A percentile compares a stretch with the other conserved stretches of the same genome.
These are phyloP conservation scores for Batrachochytrium dendrobatidis DNA, from an alignment of 371 early-diverging fungal species.

Conservation along the genomic window DNA sequence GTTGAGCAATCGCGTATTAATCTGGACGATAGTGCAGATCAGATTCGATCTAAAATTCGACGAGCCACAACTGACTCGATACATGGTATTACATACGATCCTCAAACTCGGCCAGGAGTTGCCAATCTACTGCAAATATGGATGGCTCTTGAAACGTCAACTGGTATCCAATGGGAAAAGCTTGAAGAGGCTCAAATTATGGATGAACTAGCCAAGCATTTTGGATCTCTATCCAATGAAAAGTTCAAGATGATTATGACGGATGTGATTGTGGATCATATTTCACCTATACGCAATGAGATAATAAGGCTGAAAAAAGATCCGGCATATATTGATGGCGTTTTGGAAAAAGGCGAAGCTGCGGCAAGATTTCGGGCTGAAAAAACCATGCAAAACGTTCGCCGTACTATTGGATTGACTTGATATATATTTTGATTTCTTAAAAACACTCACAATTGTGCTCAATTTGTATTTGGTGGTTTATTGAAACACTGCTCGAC, in stretches of 20 bases:
- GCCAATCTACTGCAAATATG: slow-evolving; percentile 74
- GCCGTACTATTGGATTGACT: slow-evolving; percentile 21
- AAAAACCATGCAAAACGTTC: slow-evolving; percentile 24
- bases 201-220: slow-evolving; percentile 22
- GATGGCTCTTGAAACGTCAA: slow-evolving; percentile 2
- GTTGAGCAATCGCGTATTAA: slow-evolving; percentile 66
- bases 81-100: slow-evolving; percentile 65
- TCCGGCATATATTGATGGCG: slow-evolving; percentile 49
- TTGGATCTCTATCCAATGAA: slow-evolving; percentile 35
- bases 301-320: slow-evolving; percentile 52
- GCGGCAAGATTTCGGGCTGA: slow-evolving; percentile 19
- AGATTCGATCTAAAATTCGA: slow-evolving; percentile 61
- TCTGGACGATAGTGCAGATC: slow-evolving; percentile 60
- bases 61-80: slow-evolving; percentile 69
- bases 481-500: too few relatives aligned
- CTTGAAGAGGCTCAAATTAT: slow-evolving; percentile 36
- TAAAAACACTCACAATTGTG: too few relatives aligned
- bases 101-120: slow-evolving; percentile 68
- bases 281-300: slow-evolving; percentile 64
- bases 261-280: slow-evolving; percentile 51
- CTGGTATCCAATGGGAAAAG: slow-evolving; percentile 10
- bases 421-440: too few relatives aligned
- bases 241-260: slow-evolving; percentile 66
- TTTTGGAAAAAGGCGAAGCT: slow-evolving; percentile 56
- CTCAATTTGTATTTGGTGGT: too few relatives aligned